Percentiles rank a stretch among this genome's conserved stretches.
Conservation (phyloP, 2,329 filamentous ascomycete species). For the Phaeoacremonium minimum region DNA sequence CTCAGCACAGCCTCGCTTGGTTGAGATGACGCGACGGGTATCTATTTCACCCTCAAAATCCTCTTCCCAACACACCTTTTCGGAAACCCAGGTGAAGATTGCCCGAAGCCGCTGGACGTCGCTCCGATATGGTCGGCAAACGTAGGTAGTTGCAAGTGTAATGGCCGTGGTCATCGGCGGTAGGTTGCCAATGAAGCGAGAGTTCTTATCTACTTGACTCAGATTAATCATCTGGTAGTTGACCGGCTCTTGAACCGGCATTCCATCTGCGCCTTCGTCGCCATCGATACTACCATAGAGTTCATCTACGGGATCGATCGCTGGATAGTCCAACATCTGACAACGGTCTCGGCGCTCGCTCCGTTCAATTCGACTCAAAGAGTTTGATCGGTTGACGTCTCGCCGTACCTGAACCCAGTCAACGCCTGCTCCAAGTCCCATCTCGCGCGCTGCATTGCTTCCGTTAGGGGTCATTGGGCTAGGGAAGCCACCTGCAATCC, state of each 20-base stretch:
- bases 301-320: constrained; percentile 85
- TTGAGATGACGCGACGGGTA: constrained; percentile 76
- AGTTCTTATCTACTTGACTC: constrained; percentile 89
- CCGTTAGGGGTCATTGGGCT: constrained; percentile 25
- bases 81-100: constrained; percentile 97
- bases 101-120: constrained; percentile 89
- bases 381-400: constrained; percentile 93
- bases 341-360: constrained; percentile 83
- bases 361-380: constrained; percentile 82
- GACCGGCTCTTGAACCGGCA: constrained; percentile 74
- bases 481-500: constrained; percentile 39
- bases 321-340: constrained; percentile 88
- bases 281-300: constrained; percentile 81
- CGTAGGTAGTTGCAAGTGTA: constrained; percentile 81
- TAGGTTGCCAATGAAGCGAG: constrained; percentile 80
- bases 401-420: constrained; percentile 98
- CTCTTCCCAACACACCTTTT: constrained; percentile 93
- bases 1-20: constrained; percentile 77
- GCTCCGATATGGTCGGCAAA: constrained; percentile 90
- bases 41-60: constrained; percentile 85
- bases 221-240: constrained; percentile 80
- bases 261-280: constrained; percentile 82
- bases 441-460: constrained; percentile 60
- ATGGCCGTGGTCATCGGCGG: constrained; percentile 78
- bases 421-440: constrained; percentile 59